phyloP scores from a whole-genome alignment of 2,329 filamentous ascomycete species.

The Nemania serpens region DNA sequence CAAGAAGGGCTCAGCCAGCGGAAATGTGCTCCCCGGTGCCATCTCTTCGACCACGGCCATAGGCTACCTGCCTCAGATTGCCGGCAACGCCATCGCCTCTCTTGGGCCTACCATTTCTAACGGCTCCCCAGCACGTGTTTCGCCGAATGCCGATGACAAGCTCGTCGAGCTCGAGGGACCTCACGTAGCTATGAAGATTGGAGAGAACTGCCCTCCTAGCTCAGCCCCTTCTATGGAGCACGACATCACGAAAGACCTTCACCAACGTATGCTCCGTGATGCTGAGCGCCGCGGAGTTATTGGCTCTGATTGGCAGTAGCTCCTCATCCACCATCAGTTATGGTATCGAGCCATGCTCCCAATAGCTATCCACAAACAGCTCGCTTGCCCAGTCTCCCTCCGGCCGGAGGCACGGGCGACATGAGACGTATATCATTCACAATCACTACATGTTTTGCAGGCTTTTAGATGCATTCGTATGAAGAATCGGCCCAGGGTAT shows the following conservation, averaged over 20 bases:
- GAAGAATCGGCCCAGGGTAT: conserved; percentile 37
- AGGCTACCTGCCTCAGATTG: conserved; percentile 59
- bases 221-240: conserved; percentile 41
- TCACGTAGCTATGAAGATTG: conserved; percentile 40
- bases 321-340: background rate
- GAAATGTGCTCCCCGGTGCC: conserved; percentile 50
- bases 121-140: conserved; percentile 39
- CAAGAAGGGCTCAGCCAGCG: conserved; percentile 57
- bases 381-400: conserved; percentile 11
- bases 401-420: conserved; percentile 20
- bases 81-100: conserved; percentile 57
- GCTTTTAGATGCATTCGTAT: conserved; percentile 41
- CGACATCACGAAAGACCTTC: conserved; percentile 38
- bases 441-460: conserved; percentile 39
- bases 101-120: conserved; percentile 50
- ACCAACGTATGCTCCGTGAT: conserved; percentile 41
- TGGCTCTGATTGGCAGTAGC: conserved; percentile 39
- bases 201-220: conserved; percentile 52
- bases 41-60: conserved; percentile 59
- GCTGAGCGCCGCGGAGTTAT: conserved; percentile 41
- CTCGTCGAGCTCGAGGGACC: conserved; percentile 30
- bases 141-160: conserved; percentile 35
- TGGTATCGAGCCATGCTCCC: background rate
- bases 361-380: background rate
- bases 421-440: conserved; percentile 28